Conservation (phyloP, 371 early-diverging fungal genomes). For the Dichotomocladium elegans region DNA sequence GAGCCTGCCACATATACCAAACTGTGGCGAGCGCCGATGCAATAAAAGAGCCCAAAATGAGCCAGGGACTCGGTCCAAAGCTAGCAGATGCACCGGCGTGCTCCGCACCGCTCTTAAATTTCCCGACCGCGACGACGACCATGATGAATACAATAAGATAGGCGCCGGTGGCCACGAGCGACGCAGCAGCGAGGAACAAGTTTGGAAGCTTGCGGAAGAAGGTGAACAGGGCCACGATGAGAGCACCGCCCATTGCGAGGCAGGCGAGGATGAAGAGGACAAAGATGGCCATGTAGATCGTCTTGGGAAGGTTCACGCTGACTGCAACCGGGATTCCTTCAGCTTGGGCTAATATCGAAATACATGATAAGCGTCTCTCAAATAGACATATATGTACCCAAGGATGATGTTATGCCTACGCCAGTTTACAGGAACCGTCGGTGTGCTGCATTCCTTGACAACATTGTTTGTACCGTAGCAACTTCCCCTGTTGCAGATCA, state of each 20-base stretch:
- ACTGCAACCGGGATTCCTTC: slow-evolving; percentile 5
- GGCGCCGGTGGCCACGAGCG: slow-evolving; percentile 17
- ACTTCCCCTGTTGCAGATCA: slow-evolving; percentile 16
- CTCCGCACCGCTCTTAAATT: slow-evolving; percentile 2
- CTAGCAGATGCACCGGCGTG: background rate
- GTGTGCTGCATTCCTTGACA: slow-evolving; percentile 15
- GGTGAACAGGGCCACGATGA: slow-evolving; percentile 30
- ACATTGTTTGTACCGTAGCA: slow-evolving; percentile 1
- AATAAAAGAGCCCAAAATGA: slow-evolving; percentile 12
- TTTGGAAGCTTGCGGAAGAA: slow-evolving; percentile 30
- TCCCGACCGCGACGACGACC: slow-evolving; percentile 8
- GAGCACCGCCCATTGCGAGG: slow-evolving; percentile 31
- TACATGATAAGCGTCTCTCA: slow-evolving; percentile 1
- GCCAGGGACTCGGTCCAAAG: slow-evolving; percentile 14
- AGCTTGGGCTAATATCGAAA: slow-evolving; percentile 7
- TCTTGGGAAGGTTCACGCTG: slow-evolving; percentile 7
- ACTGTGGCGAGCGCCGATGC: slow-evolving; percentile 7
- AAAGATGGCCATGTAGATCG: slow-evolving; percentile 32
- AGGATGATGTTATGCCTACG: slow-evolving; percentile 4
- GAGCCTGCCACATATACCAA: slow-evolving; percentile 4
- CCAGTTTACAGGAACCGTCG: slow-evolving; percentile 22
- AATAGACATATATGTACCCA: background rate
- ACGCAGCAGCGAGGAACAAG: slow-evolving; percentile 16
- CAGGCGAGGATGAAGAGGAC: slow-evolving; percentile 42
- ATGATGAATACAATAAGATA: slow-evolving; percentile 11